phyloP scores from a whole-genome alignment of 768 basidiomycete genomes.

The Trametes cinnabarina region DNA sequence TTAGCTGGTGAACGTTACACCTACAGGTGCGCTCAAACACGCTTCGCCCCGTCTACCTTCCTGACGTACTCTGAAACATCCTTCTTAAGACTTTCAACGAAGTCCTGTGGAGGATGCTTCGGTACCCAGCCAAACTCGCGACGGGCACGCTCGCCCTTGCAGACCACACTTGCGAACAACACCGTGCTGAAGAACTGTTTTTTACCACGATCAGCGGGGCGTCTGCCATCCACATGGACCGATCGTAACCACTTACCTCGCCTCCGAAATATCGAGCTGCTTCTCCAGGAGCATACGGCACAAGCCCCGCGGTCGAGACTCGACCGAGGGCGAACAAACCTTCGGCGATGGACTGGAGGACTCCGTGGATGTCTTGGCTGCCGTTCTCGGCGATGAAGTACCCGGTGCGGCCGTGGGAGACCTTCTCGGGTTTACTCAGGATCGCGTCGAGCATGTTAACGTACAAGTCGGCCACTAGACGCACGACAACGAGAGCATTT shows the following conservation, averaged over 20 bases:
- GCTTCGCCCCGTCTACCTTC: background rate
- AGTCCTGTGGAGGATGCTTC: conserved; percentile 36
- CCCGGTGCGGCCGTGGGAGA: conserved; percentile 35
- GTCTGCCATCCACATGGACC: background rate
- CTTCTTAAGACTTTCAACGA: conserved; percentile 40
- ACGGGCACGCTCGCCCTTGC: conserved; percentile 18
- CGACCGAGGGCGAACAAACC: conserved; percentile 31
- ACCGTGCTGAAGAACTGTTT: background rate
- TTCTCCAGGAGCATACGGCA: conserved; percentile 43
- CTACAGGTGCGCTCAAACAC: background rate
- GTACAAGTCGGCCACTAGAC: conserved; percentile 41
- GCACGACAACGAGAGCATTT: background rate
- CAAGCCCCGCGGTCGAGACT: conserved; percentile 34
- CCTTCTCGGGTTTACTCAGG: conserved; percentile 16
- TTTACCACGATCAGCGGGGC: background rate
- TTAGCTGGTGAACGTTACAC: too few species aligned
- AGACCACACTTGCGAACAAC: background rate
- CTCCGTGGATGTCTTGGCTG: conserved; percentile 26
- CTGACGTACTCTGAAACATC: conserved; percentile 32
- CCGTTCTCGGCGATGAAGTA: conserved; percentile 31
- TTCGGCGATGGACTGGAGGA: conserved; percentile 35
- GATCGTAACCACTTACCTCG: background rate
- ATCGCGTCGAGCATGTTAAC: conserved; percentile 39
- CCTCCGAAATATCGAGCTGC: conserved; percentile 27
- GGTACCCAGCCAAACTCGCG: conserved; percentile 47